phyloP scores from a whole-genome alignment of 257 asterid species.

The Datura wrightii region DNA sequence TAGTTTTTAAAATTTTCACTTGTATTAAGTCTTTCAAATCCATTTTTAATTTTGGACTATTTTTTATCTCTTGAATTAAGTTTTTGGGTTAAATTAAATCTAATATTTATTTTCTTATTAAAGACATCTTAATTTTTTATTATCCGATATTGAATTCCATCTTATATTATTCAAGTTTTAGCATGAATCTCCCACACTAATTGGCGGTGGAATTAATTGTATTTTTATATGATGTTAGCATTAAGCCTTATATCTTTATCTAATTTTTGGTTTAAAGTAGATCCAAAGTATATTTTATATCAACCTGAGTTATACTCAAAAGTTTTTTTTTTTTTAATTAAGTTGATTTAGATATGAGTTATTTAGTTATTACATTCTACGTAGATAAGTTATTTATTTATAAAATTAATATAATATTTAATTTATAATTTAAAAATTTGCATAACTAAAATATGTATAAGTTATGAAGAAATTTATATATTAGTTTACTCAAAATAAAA shows the following conservation, averaged over 20 bases:
- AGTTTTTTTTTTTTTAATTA: not conserved
- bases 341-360: too few species aligned
- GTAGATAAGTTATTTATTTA: too few species aligned
- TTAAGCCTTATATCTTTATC: not conserved
- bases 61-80: fast-evolving
- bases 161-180: too few species aligned
- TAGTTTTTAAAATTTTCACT: not conserved
- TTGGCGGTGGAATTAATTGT: not conserved
- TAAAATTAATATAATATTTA: too few species aligned
- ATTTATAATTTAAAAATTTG: too few species aligned
- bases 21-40: not conserved
- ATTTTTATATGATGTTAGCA: not conserved
- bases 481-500: too few species aligned
- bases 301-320: not conserved
- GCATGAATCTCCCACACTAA: not conserved
- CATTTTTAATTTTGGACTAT: not conserved
- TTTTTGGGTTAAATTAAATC: not conserved
- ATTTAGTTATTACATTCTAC: too few species aligned
- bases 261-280: not conserved
- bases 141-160: not conserved
- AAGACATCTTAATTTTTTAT: not conserved
- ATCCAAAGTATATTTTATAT: not conserved
- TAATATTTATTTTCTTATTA: not conserved
- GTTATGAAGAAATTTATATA: too few species aligned
- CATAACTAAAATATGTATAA: too few species aligned